These are phyloP conservation scores for Lepiota brunneoincarnata DNA, from an alignment of 768 basidiomycete genomes.

Conservation along the genomic window DNA sequence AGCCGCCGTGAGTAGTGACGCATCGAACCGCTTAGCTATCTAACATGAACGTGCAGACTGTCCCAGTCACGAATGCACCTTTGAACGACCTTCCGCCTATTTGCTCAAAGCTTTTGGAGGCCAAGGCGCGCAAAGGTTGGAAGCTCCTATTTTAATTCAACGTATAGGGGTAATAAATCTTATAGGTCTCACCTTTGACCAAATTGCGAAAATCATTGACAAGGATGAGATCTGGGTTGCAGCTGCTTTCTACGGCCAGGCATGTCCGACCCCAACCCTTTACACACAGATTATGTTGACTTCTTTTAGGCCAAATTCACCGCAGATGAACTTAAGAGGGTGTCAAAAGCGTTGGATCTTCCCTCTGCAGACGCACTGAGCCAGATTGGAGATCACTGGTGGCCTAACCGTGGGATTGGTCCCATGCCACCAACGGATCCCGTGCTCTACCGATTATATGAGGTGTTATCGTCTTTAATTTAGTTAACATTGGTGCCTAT, in stretches of 20 bases:
- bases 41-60: constrained; percentile 23
- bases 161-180: background rate
- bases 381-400: constrained; percentile 65
- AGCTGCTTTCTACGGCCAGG: constrained; percentile 80
- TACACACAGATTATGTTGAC: background rate
- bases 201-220: constrained; percentile 61
- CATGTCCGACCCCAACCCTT: constrained; percentile 23
- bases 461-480: constrained; percentile 43
- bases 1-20: constrained; percentile 2
- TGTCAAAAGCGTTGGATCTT: constrained; percentile 51
- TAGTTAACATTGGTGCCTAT: background rate
- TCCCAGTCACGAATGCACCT: constrained; percentile 41
- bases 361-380: constrained; percentile 32
- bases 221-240: constrained; percentile 84
- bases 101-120: constrained; percentile 51
- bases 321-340: constrained; percentile 52
- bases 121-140: constrained; percentile 64
- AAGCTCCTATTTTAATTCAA: background rate
- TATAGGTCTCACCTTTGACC: constrained; percentile 67
- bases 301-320: constrained; percentile 63
- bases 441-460: constrained; percentile 78
- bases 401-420: constrained; percentile 69
- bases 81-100: constrained; percentile 53
- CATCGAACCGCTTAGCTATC: background rate
- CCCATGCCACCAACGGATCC: constrained; percentile 76